Evolutionary conservation across 176 grass and related monocot species (phyloP).

Genomic region (Phyllostachys edulis): DNA sequence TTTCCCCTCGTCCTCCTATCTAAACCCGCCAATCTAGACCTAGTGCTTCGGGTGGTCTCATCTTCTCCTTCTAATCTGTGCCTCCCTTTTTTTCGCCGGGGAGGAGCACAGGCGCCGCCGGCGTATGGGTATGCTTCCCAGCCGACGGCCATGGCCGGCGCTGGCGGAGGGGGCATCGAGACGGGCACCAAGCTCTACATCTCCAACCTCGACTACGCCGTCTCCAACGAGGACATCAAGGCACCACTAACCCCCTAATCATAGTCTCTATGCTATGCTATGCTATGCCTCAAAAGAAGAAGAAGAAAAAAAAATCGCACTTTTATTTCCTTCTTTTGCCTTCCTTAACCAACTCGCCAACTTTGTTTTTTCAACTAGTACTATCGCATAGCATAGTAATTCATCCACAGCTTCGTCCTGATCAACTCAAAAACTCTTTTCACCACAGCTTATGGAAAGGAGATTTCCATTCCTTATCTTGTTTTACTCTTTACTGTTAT

Average conservation of each 20-base stretch:
- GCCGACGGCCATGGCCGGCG: slow-evolving; percentile 5
- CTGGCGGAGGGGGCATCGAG: slow-evolving; percentile 22
- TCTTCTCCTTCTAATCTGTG: background rate
- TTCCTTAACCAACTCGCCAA: background rate
- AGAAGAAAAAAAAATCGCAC: background rate
- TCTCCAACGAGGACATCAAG: slow-evolving; percentile 79
- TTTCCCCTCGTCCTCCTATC: background rate
- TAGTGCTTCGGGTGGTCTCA: background rate
- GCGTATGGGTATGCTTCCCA: slow-evolving; percentile 26
- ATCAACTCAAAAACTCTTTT: background rate
- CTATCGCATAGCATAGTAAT: background rate
- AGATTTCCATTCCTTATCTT: background rate
- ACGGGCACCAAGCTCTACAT: slow-evolving; percentile 63
- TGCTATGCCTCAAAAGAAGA: background rate
- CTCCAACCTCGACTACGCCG: slow-evolving; percentile 69
- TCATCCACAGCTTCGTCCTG: background rate
- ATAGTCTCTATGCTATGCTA: background rate
- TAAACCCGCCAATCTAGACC: background rate
- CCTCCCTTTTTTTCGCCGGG: background rate
- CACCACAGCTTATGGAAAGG: background rate
- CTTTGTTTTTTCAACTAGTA: background rate
- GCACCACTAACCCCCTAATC: background rate
- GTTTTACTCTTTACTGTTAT: background rate
- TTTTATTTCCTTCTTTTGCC: background rate
- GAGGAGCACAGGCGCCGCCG: background rate